A percentile compares a stretch with the other conserved stretches of the same genome.
phyloP scores from a whole-genome alignment of 2,329 filamentous ascomycete species.

The Aureobasidium sp. region DNA sequence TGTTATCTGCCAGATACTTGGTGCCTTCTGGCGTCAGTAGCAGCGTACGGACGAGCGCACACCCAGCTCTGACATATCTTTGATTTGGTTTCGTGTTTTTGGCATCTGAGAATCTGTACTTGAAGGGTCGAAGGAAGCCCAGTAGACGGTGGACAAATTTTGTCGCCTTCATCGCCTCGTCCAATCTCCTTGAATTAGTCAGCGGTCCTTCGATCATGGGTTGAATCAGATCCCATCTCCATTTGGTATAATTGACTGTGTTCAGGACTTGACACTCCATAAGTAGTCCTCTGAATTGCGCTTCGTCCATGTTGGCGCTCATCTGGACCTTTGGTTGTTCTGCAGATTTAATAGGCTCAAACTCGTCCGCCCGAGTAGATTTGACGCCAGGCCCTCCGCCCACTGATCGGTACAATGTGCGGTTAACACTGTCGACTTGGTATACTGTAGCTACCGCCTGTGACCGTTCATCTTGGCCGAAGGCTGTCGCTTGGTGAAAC shows the following conservation, averaged over 20 bases:
- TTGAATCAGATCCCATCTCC: conserved; percentile 93
- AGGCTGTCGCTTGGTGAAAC: conserved; percentile 67
- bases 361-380: conserved; percentile 4
- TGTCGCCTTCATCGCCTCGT: conserved; percentile 88
- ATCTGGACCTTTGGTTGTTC: conserved; percentile 48
- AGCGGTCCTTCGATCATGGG: conserved; percentile 89
- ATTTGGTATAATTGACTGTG: conserved; percentile 86
- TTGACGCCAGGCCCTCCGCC: conserved; percentile 6
- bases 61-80: conserved; percentile 86
- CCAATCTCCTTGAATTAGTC: conserved; percentile 81
- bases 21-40: conserved; percentile 80
- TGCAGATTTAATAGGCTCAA: conserved; percentile 28
- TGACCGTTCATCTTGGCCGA: conserved; percentile 65
- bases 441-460: conserved; percentile 87
- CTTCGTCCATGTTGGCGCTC: conserved; percentile 55
- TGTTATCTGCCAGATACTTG: conserved; percentile 82
- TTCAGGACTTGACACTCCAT: conserved; percentile 79
- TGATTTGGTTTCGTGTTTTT: conserved; percentile 89
- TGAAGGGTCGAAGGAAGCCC: conserved; percentile 94
- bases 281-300: conserved; percentile 55
- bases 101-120: conserved; percentile 86
- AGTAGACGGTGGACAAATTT: conserved; percentile 94
- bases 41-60: conserved; percentile 77
- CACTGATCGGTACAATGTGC: conserved; percentile 73
- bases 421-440: conserved; percentile 94